Conservation (phyloP, 1,284 basidiomycete genomes). For the Pseudozyma sp. region DNA sequence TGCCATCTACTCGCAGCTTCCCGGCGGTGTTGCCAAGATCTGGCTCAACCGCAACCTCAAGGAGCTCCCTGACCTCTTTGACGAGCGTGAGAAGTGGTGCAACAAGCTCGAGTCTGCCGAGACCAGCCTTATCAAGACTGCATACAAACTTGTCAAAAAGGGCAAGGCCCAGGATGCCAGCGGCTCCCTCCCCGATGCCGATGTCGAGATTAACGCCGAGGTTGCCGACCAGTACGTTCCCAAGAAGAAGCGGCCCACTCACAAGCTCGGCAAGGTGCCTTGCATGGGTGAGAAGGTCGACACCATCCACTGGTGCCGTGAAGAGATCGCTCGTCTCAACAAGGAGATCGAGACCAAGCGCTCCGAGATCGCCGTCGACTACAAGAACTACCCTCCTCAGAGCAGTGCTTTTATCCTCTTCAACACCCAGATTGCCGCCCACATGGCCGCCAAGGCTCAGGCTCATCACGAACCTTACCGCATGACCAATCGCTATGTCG, state of each 20-base stretch:
- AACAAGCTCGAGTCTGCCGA: constrained; percentile 87
- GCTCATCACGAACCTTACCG: constrained; percentile 63
- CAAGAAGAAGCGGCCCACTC: constrained; percentile 76
- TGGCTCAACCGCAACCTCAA: constrained; percentile 90
- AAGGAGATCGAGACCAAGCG: constrained; percentile 73
- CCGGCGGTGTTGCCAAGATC: constrained; percentile 85
- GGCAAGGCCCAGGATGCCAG: constrained; percentile 62
- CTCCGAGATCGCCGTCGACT: constrained; percentile 74
- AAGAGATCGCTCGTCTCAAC: constrained; percentile 74
- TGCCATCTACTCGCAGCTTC: constrained; percentile 78
- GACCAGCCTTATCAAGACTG: constrained; percentile 79
- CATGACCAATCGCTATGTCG: constrained; percentile 59
- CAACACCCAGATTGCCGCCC: constrained; percentile 83
- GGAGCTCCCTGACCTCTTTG: constrained; percentile 83
- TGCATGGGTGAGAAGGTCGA: constrained; percentile 81
- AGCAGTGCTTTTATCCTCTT: constrained; percentile 84
- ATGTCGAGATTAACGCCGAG: constrained; percentile 55
- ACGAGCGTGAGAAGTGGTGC: constrained; percentile 80
- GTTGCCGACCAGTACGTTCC: constrained; percentile 62
- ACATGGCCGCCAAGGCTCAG: constrained; percentile 52
- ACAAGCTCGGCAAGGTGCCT: constrained; percentile 77
- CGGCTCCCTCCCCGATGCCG: constrained; percentile 35
- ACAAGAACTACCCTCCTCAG: constrained; percentile 74
- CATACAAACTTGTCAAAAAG: constrained; percentile 74
- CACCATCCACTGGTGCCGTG: constrained; percentile 83